Percentiles rank a stretch among this genome's conserved stretches.
Conservation (phyloP, 768 basidiomycete genomes). For the Phylloporus sp. region DNA sequence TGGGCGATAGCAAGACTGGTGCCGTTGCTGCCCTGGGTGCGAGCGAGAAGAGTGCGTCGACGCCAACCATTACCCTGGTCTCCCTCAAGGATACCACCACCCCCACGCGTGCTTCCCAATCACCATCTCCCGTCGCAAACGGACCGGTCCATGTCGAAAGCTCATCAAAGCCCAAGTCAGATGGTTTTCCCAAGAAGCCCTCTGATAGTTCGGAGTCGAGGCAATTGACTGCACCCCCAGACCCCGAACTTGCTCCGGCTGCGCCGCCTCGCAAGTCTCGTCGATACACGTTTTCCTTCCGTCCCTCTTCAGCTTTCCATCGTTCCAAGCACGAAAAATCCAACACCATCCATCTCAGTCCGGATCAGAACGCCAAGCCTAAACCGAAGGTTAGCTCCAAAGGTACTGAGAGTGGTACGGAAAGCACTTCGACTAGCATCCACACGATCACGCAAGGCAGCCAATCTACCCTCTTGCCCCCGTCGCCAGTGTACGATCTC, state of each 20-base stretch:
- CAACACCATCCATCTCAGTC: background rate
- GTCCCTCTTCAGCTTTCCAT: slow-evolving; percentile 18
- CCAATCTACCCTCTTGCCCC: slow-evolving; percentile 15
- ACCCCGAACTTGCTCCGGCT: background rate
- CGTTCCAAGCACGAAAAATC: slow-evolving; percentile 19
- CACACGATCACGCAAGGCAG: slow-evolving; percentile 19
- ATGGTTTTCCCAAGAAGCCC: background rate
- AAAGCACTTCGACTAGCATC: slow-evolving; percentile 20
- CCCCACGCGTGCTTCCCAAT: background rate
- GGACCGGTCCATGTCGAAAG: background rate
- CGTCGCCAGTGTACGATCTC: slow-evolving; percentile 6
- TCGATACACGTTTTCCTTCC: slow-evolving; percentile 24
- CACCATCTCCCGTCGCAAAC: background rate
- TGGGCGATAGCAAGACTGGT: background rate
- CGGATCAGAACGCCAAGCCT: background rate
- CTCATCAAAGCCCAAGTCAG: background rate
- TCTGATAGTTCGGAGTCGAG: background rate
- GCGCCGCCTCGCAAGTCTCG: slow-evolving; percentile 10
- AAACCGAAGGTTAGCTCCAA: background rate
- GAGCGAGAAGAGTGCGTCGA: background rate
- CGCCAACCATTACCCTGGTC: background rate
- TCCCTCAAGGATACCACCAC: background rate
- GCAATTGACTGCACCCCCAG: background rate
- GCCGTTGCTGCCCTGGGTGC: background rate
- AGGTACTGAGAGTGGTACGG: slow-evolving; percentile 10